These are phyloP conservation scores for Gnomoniopsis smithogilvyi DNA, from an alignment of 2,329 filamentous ascomycete genomes.

Conservation along the genomic window DNA sequence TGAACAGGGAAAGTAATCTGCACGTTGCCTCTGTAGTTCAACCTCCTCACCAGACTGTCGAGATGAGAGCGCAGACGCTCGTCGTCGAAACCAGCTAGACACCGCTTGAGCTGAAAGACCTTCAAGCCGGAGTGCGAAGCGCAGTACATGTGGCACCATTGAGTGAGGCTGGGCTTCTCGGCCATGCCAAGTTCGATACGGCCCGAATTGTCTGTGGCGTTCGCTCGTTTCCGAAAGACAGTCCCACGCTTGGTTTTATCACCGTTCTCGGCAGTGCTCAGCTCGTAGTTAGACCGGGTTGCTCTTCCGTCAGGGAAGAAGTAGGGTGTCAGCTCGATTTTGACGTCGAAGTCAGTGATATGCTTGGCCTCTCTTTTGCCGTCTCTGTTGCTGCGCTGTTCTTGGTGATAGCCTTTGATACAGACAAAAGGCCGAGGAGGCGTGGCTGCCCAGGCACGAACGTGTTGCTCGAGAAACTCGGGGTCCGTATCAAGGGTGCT, in stretches of 20 bases:
- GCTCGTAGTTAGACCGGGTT: slow-evolving; percentile 36
- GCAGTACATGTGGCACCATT: slow-evolving; percentile 70
- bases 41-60: slow-evolving; percentile 55
- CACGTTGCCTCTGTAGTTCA: slow-evolving; percentile 65
- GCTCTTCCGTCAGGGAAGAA: slow-evolving; percentile 45
- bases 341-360: slow-evolving; percentile 58
- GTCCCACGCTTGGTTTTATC: slow-evolving; percentile 65
- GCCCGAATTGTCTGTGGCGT: slow-evolving; percentile 38
- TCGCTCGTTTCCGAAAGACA: slow-evolving; percentile 49
- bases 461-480: slow-evolving; percentile 39
- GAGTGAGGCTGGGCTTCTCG: slow-evolving; percentile 38
- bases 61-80: slow-evolving; percentile 49
- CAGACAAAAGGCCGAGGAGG: slow-evolving; percentile 53
- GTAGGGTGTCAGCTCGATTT: slow-evolving; percentile 56
- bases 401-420: slow-evolving; percentile 50
- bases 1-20: slow-evolving; percentile 57
- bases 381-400: slow-evolving; percentile 37
- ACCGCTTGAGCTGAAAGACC: slow-evolving; percentile 48
- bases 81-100: slow-evolving; percentile 59
- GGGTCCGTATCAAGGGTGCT: slow-evolving; percentile 42
- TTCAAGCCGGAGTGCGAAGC: slow-evolving; percentile 56
- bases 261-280: slow-evolving; percentile 53
- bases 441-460: slow-evolving; percentile 39
- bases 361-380: slow-evolving; percentile 43
- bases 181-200: slow-evolving; percentile 38